phyloP scores from a whole-genome alignment of 495 filamentous ascomycete genomes.

The Rostrohypoxylon terebratum region DNA sequence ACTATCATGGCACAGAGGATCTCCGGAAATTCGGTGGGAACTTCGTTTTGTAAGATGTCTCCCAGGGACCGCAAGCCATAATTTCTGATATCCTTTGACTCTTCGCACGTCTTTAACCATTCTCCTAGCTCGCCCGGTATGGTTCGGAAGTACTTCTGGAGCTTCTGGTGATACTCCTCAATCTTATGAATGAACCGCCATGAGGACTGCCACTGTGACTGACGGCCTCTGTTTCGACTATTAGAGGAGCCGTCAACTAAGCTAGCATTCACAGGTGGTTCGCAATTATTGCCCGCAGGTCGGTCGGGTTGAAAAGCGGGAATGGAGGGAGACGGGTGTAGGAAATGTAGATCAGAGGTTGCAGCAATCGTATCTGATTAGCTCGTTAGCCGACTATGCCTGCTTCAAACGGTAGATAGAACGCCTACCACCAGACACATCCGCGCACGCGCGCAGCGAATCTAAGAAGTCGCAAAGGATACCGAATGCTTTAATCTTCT shows the following conservation, averaged over 20 bases:
- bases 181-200: constrained; percentile 27
- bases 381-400: constrained; percentile 11
- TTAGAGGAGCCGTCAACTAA: constrained; percentile 12
- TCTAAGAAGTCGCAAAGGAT: constrained; percentile 30
- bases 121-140: constrained; percentile 8
- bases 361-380: constrained; percentile 1
- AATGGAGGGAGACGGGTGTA: neutral
- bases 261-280: constrained; percentile 22
- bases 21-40: constrained; percentile 14
- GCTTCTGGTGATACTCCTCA: constrained; percentile 19
- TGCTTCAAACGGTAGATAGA: neutral
- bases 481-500: constrained; percentile 11
- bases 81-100: constrained; percentile 18
- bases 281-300: neutral
- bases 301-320: constrained; percentile 13
- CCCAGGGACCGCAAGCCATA: constrained; percentile 29
- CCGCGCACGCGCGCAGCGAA: neutral
- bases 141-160: constrained; percentile 17
- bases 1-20: constrained; percentile 34
- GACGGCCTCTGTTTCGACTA: constrained; percentile 5
- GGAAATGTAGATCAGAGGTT: constrained; percentile 3
- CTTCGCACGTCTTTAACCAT: constrained; percentile 23
- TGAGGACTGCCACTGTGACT: constrained; percentile 28
- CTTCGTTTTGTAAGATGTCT: constrained; percentile 13
- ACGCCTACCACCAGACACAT: constrained; percentile 14